Evolutionary conservation across 2,329 filamentous ascomycete genomes (phyloP).

Genomic region (Rutstroemia sp.): DNA sequence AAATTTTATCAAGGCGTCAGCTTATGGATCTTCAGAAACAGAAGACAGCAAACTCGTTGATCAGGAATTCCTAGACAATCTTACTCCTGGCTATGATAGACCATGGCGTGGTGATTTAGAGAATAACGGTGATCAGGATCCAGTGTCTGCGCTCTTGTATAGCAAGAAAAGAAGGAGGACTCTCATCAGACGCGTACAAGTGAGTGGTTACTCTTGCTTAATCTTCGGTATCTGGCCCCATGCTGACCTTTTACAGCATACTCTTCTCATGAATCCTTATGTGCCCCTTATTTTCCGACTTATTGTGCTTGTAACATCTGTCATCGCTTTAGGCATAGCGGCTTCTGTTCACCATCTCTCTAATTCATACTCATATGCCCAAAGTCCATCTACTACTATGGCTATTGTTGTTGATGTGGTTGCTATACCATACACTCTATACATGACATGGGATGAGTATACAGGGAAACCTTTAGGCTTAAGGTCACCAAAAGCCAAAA

Average conservation of each 20-base stretch:
- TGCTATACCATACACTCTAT: slow-evolving; percentile 82
- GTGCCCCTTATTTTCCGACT: slow-evolving; percentile 80
- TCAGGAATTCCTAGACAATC: slow-evolving; percentile 22
- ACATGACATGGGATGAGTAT: slow-evolving; percentile 96
- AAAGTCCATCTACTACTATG: slow-evolving; percentile 75
- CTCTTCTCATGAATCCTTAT: slow-evolving; percentile 44
- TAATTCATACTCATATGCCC: slow-evolving; percentile 36
- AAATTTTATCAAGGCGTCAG: slow-evolving; percentile 27
- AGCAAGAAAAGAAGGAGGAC: slow-evolving; percentile 24
- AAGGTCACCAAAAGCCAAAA: slow-evolving; percentile 75
- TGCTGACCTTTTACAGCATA: slow-evolving; percentile 19
- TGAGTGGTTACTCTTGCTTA: slow-evolving; percentile 9
- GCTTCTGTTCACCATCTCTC: slow-evolving; percentile 59
- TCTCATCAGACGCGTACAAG: slow-evolving; percentile 23
- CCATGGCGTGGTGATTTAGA: slow-evolving; percentile 30
- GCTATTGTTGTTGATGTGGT: slow-evolving; percentile 84
- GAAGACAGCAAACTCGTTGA: slow-evolving; percentile 27
- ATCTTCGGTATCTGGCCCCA: too few species aligned
- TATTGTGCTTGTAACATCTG: slow-evolving; percentile 74
- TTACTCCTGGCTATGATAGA: slow-evolving; percentile 29
- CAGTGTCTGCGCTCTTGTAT: slow-evolving; percentile 21
- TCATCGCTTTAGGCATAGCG: slow-evolving; percentile 72
- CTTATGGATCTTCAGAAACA: slow-evolving; percentile 22
- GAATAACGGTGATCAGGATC: slow-evolving; percentile 23
- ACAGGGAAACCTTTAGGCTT: slow-evolving; percentile 87